Conservation (phyloP, 352 stramenopile species). For the Globisporangium lucens region DNA sequence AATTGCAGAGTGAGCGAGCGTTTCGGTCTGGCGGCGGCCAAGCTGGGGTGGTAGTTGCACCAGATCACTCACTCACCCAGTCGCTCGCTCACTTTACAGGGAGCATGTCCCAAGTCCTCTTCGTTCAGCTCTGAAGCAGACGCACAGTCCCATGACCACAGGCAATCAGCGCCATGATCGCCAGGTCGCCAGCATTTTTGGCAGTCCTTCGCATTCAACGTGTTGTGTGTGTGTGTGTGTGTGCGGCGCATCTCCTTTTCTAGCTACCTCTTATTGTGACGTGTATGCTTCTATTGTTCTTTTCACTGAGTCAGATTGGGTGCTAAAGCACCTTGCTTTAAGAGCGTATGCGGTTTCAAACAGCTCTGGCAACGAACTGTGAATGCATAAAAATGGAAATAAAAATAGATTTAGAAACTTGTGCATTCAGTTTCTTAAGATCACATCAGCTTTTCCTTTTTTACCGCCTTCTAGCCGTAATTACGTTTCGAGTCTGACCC, state of each 20-base stretch:
- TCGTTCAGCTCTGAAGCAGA: not conserved
- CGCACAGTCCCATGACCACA: conserved; percentile 1
- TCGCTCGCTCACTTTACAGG: conserved; percentile 2
- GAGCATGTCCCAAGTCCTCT: not conserved
- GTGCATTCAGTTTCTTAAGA: not conserved
- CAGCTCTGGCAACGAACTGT: not conserved
- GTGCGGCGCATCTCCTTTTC: not conserved
- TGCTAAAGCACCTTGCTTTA: not conserved
- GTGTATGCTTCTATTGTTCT: not conserved
- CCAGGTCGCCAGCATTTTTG: conserved; percentile 7
- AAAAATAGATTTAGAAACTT: not conserved
- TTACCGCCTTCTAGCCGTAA: not conserved
- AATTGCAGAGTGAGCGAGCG: conserved; percentile 28
- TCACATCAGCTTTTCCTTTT: not conserved
- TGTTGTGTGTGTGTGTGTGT: not conserved
- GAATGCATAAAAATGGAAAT: conserved; percentile 9
- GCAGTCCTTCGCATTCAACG: conserved; percentile 4
- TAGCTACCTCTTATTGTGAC: not conserved
- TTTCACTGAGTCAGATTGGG: no score
- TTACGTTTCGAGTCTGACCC: not conserved
- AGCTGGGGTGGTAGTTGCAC: not conserved
- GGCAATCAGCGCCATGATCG: not conserved
- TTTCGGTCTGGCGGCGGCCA: not conserved
- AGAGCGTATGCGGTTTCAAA: not conserved
- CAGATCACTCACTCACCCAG: not conserved